Evolutionary conservation across 352 stramenopile genomes (phyloP), one percentile per base, ranked within the genome.

Genomic region (Aphanomyces stellatus): DNA sequence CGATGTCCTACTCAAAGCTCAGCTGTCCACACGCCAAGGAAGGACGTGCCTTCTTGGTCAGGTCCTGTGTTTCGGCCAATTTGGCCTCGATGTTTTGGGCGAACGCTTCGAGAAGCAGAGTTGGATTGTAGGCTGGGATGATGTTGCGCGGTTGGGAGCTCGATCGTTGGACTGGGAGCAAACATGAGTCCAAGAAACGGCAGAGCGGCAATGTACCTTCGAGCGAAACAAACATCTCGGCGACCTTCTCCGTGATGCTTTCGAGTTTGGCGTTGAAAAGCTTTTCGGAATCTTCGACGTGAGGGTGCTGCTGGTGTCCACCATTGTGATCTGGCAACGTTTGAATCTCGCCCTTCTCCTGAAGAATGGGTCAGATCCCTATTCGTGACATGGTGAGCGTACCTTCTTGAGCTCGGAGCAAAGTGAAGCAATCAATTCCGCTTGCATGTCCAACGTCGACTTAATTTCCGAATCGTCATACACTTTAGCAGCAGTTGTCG

Each of bases 201-300:
- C 46, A 53, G 37, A 43, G 11, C 19, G 87, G 88, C 11, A 8
- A 35, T 37, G 7, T 57, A 57, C 49, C 49, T 88, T 80, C 35
- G 61, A 59, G 70, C 34, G 81, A 80, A 22, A 89, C 53, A 33
- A 87, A 66, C 3, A 73, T 66, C 48, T 82, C 70, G 10, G 79
- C 81, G 34, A 93, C 85, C 63, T 90, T 93, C 62, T 91, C 90
- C 10, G 78, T 88, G 30, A 93, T 71, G 69, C 90, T 83, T 48
- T 85, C 82, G 53, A 91, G 74, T 35, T 89, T 79, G 7, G 73
- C 74, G 56, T 93, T 83, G 72, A 90, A 89, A 33, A 86, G 76
- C 49, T 88, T 55, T 10, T 34, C 62, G 3, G 49, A 24, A n/a
- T 53, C 51, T 62, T 78, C 61, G 6, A 74, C 78, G 1, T 82